A percentile compares a stretch with the other conserved stretches of the same genome.
phyloP scores from a whole-genome alignment of 1,139 yeast species.

The Yamadazyma triangularis region DNA sequence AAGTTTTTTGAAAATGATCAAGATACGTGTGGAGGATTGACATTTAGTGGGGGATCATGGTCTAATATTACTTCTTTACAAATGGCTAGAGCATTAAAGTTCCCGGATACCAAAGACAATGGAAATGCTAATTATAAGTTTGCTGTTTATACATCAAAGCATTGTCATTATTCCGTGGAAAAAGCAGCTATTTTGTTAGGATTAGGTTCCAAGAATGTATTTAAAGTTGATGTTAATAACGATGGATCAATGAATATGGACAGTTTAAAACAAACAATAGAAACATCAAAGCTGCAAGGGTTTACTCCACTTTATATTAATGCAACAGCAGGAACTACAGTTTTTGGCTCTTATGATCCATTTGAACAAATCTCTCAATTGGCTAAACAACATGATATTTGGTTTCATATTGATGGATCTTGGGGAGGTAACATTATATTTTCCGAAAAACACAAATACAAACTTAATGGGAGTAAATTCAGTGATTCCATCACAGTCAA shows the following conservation, averaged over 20 bases:
- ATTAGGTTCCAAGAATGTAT: slow-evolving; percentile 58
- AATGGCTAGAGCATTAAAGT: slow-evolving; percentile 64
- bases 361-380: slow-evolving; percentile 51
- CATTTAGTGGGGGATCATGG: slow-evolving; percentile 87
- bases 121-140: slow-evolving; percentile 57
- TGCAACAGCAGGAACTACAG: slow-evolving; percentile 89
- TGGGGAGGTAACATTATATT: slow-evolving; percentile 89
- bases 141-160: slow-evolving; percentile 68
- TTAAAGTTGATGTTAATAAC: slow-evolving; percentile 55
- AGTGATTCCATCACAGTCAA: slow-evolving; percentile 82
- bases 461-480: slow-evolving; percentile 54
- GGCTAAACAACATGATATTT: slow-evolving; percentile 50
- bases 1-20: slow-evolving; percentile 43
- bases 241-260: slow-evolving; percentile 55
- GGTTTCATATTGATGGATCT: slow-evolving; percentile 88
- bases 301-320: slow-evolving; percentile 71
- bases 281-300: slow-evolving; percentile 44
- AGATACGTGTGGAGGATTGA: slow-evolving; percentile 68
- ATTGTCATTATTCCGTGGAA: slow-evolving; percentile 78
- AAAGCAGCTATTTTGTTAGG: slow-evolving; percentile 81
- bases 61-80: slow-evolving; percentile 79
- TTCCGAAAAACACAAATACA: slow-evolving; percentile 43
- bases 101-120: slow-evolving; percentile 61
- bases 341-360: slow-evolving; percentile 78
- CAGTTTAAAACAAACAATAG: slow-evolving; percentile 45